Evolutionary conservation across 257 asterid species (phyloP).

Genomic region (Solanum tarijense): DNA sequence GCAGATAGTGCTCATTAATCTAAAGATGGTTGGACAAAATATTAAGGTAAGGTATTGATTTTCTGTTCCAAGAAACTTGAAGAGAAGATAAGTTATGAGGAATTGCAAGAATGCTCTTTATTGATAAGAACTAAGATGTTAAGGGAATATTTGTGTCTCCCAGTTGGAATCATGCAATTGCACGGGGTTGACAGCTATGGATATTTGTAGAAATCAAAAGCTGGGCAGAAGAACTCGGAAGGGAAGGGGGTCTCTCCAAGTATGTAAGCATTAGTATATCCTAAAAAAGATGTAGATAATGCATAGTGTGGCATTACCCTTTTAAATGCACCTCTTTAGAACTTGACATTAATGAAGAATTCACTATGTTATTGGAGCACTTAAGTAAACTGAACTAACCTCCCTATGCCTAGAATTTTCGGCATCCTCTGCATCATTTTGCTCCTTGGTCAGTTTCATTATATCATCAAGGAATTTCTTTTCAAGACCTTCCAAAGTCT

Average conservation of each 20-base stretch:
- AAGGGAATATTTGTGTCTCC: neutral
- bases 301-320: neutral
- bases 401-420: conserved; percentile 88
- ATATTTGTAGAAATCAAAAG: neutral
- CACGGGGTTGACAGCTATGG: neutral
- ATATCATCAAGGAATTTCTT: conserved; percentile 71
- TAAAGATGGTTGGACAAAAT: neutral
- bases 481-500: conserved; percentile 73
- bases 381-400: conserved; percentile 35
- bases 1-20: neutral
- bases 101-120: neutral
- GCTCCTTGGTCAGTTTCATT: conserved; percentile 84
- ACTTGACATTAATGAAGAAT: neutral
- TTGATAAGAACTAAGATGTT: neutral
- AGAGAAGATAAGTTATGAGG: neutral
- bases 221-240: neutral
- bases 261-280: neutral
- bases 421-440: conserved; percentile 83
- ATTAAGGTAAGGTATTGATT: neutral
- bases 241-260: neutral
- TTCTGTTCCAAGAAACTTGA: neutral
- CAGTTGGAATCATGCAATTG: neutral
- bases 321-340: neutral
- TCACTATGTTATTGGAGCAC: neutral
- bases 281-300: neutral